Percentiles rank a stretch among this genome's conserved stretches.
Conservation (phyloP, 768 basidiomycete genomes). For the Mycena chlorophos region DNA sequence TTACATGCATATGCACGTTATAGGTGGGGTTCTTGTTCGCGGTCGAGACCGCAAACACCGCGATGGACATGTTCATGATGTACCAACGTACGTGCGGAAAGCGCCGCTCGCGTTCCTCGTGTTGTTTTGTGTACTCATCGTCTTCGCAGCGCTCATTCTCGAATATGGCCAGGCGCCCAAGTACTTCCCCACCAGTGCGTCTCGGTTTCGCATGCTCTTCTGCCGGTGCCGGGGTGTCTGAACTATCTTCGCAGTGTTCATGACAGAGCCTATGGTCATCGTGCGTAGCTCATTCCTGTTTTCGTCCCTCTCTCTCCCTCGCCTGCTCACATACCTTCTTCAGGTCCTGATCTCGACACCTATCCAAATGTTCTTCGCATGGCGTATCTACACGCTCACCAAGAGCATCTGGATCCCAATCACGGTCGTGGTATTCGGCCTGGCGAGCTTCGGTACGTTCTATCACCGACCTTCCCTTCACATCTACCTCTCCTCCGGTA, state of each 20-base stretch:
- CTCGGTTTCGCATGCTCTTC: background rate
- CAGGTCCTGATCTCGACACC: conserved; percentile 43
- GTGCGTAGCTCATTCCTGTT: conserved; percentile 22
- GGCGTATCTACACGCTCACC: conserved; percentile 39
- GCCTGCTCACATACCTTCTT: background rate
- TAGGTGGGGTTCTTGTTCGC: conserved; percentile 13
- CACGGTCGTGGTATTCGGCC: conserved; percentile 29
- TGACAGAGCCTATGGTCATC: conserved; percentile 35
- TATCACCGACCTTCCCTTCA: background rate
- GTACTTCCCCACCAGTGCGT: conserved; percentile 28
- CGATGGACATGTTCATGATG: conserved; percentile 8
- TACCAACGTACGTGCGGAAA: too few relatives aligned
- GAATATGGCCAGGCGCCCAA: background rate
- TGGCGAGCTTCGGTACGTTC: conserved; percentile 34
- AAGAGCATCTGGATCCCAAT: conserved; percentile 27
- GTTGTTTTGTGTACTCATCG: too few relatives aligned
- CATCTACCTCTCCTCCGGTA: background rate
- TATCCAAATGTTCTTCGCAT: conserved; percentile 43
- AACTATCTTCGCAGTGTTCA: background rate
- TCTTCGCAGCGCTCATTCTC: background rate
- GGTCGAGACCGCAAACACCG: conserved; percentile 15
- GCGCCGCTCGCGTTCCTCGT: too few relatives aligned
- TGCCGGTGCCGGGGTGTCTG: background rate
- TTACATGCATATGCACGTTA: background rate
- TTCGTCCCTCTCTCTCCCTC: background rate